Evolutionary conservation across 2,329 filamentous ascomycete genomes (phyloP), one percentile per base, ranked within the genome.

Genomic region (Diplodia scrobiculata): DNA sequence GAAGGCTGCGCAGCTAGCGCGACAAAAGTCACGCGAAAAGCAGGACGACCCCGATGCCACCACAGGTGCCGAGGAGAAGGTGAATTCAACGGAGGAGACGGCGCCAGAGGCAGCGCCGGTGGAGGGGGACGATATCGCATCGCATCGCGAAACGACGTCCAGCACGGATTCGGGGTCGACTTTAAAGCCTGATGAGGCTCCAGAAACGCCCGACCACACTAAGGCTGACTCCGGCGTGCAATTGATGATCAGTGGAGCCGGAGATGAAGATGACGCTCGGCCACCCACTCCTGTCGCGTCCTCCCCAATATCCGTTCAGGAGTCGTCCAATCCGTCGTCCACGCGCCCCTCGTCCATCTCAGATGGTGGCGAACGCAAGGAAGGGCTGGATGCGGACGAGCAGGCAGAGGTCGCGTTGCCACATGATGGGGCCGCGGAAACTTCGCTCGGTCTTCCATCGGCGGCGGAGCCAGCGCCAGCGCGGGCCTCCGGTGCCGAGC

Each of bases 201-300:
- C 54, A 51, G 45, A 58, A 27, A 60, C 52, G 48, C 58, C 51
- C 13, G 66, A 65, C 27, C 64, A 63, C 48, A 78, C 77, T 52
- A 83, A 84, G 67, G 78, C 82, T 27, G 87, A 87, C 70, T 86
- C 86, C 47, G 84, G 80, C 13, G 81, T 86, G 67, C 83, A 81
- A 32, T 79, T 87, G 66, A 82, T 86, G 29, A 69, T 63, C 41
- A 72, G 64, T 54, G 62, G 68, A 60, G 75, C 73, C 41, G 63
- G 70, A 25, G 76, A 77, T 68, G 67, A 69, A 13, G 76, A 78
- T 63, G 75, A 77, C 68, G 67, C 74, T 53, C 72, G 74, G 62
- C 77, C 76, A 32, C 69, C 75, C 47, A 73, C 69, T 45, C 77
- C 75, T 21, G 65, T 66, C 36, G 71, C 76, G 55, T 77, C 72